Percentiles rank a stretch among this genome's conserved stretches.
Evolutionary conservation across 148 eudicot species (phyloP).

Genomic region (Silene latifolia): DNA sequence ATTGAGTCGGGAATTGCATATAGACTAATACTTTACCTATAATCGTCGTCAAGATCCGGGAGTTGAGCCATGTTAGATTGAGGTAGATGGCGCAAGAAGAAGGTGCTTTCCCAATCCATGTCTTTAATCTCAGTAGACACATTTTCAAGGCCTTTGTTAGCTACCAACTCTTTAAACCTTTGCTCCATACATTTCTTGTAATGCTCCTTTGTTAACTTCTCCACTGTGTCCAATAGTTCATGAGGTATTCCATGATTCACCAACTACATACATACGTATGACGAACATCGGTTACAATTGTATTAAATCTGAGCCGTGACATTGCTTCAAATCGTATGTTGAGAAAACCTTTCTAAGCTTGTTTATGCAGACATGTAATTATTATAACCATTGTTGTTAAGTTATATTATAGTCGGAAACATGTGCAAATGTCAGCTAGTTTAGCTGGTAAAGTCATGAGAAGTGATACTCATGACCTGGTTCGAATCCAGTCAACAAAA

Average conservation of each 20-base stretch:
- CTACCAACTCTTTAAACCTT: constrained; percentile 57
- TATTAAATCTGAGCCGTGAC: background rate
- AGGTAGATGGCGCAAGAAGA: constrained; percentile 62
- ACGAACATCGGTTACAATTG: background rate
- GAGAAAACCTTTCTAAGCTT: background rate
- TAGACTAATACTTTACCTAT: constrained; percentile 32
- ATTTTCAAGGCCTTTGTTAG: constrained; percentile 50
- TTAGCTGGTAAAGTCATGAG: too few species aligned
- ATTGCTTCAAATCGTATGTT: background rate
- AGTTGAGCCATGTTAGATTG: constrained; percentile 49
- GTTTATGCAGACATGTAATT: too few species aligned
- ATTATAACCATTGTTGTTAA: background rate
- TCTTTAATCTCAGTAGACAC: constrained; percentile 48
- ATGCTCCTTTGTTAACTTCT: constrained; percentile 59
- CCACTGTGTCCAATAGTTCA: constrained; percentile 64
- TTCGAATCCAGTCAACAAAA: too few species aligned
- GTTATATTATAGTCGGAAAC: background rate
- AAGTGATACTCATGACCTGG: too few species aligned
- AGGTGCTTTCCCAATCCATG: constrained; percentile 81
- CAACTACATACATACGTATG: constrained; percentile 27
- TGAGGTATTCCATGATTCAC: constrained; percentile 64
- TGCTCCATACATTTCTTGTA: constrained; percentile 66
- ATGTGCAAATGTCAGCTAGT: background rate
- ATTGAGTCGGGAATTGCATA: constrained; percentile 1
- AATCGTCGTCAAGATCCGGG: constrained; percentile 60